Evolutionary conservation across 805 yeast genomes (phyloP), one percentile per base, ranked within the genome.

Genomic region (Schizosaccharomyces japonicus): DNA sequence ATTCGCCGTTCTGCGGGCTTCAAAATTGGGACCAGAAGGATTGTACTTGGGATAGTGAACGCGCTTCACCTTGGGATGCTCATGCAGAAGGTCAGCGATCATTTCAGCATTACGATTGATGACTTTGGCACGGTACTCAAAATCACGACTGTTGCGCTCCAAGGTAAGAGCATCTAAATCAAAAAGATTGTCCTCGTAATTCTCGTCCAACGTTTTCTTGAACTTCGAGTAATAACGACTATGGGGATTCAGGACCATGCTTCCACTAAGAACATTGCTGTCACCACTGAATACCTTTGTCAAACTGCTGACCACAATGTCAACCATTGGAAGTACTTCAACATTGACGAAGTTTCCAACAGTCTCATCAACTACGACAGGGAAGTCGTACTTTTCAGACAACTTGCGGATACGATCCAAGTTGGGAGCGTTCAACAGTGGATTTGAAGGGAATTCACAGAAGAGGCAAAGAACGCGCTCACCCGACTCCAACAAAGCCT

Each of bases 371-470:
- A 90, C 78, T 15, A 81, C 80, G 30, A 90, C 74, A 13, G 76
- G 76, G 62, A 90, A 90, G 1, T 71, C 69, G 63, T 70, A 80
- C 54, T 76, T 66, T 50, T 73, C 73, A 3, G 93, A 75, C 48
- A 90, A 67, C 48, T 67, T 58, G 49, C 78, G 70, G 50, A 84
- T 71, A 54, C 75, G 71, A 39, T 59, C 59, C 56, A 90, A 64
- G 58, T 92, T 73, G 1, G 95, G 94, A 42, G 94, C 79, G 57
- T 75, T 79, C 52, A 92, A 66, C 51, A 85, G 65, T n/a, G 96
- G 96, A 60, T 85, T 85, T 0, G 94, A 79, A 1, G 99, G 98
- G 51, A 93, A 78, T 61, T 90, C 98, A 59, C 94, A 79, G 58
- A 82, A 81, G 33, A 90, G 68, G 0, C 81, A 80, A 53, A 80